Conservation (phyloP, 495 filamentous ascomycete species). For the Penicillium argentinense region DNA sequence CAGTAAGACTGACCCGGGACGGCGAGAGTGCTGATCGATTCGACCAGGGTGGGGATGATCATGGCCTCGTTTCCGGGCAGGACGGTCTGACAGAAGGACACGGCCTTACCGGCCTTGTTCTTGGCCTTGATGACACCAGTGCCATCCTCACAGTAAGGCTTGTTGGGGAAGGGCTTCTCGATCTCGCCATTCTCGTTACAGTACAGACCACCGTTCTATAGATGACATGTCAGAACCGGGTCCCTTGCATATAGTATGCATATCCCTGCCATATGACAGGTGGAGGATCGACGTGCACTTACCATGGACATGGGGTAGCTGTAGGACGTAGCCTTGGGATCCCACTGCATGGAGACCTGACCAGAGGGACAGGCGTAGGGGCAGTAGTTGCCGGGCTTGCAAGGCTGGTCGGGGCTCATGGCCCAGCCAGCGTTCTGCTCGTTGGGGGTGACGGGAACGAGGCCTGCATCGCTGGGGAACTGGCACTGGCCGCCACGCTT, state of each 20-base stretch:
- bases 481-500: slow-evolving; percentile 56
- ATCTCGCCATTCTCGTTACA: slow-evolving; percentile 68
- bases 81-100: slow-evolving; percentile 82
- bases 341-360: slow-evolving; percentile 79
- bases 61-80: slow-evolving; percentile 86
- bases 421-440: slow-evolving; percentile 74
- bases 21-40: slow-evolving; percentile 55
- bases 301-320: slow-evolving; percentile 74
- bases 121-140: slow-evolving; percentile 61
- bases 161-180: slow-evolving; percentile 67
- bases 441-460: slow-evolving; percentile 67
- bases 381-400: slow-evolving; percentile 68
- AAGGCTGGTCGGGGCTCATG: slow-evolving; percentile 75
- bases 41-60: slow-evolving; percentile 75
- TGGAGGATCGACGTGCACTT: slow-evolving; percentile 28
- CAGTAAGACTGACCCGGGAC: slow-evolving; percentile 73
- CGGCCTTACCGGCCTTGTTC: slow-evolving; percentile 60
- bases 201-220: slow-evolving; percentile 73
- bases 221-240: slow-evolving; percentile 28
- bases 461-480: slow-evolving; percentile 66
- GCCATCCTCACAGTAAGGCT: slow-evolving; percentile 71
- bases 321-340: slow-evolving; percentile 66
- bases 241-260: slow-evolving; percentile 3
- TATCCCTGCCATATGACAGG: slow-evolving; percentile 21
- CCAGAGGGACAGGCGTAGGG: slow-evolving; percentile 77